These are phyloP conservation scores for Wickerhamiella infanticola DNA, from an alignment of 1,139 yeast species.

Conservation along the genomic window DNA sequence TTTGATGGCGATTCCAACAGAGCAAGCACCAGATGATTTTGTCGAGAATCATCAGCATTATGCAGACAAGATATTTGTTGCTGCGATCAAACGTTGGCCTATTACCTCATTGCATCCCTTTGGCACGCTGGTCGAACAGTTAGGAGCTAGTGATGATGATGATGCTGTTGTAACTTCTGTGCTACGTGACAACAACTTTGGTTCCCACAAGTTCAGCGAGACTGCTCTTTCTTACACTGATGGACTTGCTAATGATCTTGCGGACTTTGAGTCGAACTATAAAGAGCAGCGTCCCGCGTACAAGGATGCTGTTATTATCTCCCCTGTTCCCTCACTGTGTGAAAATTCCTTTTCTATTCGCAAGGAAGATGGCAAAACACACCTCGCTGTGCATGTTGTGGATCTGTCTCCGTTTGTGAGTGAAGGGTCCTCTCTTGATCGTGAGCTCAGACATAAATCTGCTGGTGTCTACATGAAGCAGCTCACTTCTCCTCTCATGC, in stretches of 20 bases:
- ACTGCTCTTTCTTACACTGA: slow-evolving; percentile 28
- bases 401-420: slow-evolving; percentile 68
- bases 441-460: slow-evolving; percentile 82
- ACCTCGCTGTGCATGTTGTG: slow-evolving; percentile 62
- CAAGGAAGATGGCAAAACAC: slow-evolving; percentile 44
- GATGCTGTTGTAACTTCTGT: slow-evolving; percentile 78
- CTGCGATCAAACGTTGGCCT: slow-evolving; percentile 97
- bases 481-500: slow-evolving; percentile 51
- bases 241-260: slow-evolving; percentile 8
- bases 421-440: slow-evolving; percentile 46
- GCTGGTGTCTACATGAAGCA: slow-evolving; percentile 87
- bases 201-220: slow-evolving; percentile 62
- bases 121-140: slow-evolving; percentile 77
- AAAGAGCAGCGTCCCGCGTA: slow-evolving; percentile 15
- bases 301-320: slow-evolving; percentile 21
- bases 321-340: slow-evolving; percentile 29
- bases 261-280: slow-evolving; percentile 15
- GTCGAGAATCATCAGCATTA: slow-evolving; percentile 82
- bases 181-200: slow-evolving; percentile 80
- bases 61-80: slow-evolving; percentile 71
- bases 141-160: slow-evolving; percentile 68
- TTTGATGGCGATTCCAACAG: slow-evolving; percentile 93
- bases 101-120: slow-evolving; percentile 96
- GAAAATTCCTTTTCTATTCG: slow-evolving; percentile 76
- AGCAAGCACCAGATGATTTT: slow-evolving; percentile 91